phyloP scores from a whole-genome alignment of 371 early-diverging fungal species.

The Blakeslea trispora region DNA sequence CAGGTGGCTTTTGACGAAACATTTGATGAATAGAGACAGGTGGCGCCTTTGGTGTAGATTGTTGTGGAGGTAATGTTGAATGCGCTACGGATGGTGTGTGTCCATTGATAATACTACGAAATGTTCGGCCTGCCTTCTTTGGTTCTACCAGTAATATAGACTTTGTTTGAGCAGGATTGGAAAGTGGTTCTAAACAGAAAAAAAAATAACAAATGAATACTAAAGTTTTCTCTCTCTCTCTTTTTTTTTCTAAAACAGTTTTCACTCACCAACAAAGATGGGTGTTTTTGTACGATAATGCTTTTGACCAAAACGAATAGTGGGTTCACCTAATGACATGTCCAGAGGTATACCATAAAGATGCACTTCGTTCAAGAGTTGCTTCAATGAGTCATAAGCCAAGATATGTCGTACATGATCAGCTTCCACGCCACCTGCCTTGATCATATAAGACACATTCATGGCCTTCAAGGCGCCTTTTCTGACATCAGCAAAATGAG shows the following conservation, averaged over 20 bases:
- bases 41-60: constrained; percentile 1
- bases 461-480: constrained; percentile 75
- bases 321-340: constrained; percentile 18
- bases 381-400: constrained; percentile 35
- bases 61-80: neutral
- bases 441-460: constrained; percentile 59
- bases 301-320: constrained; percentile 36
- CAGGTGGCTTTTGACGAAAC: neutral
- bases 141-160: constrained; percentile 39
- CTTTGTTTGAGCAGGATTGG: constrained; percentile 31
- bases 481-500: constrained; percentile 73
- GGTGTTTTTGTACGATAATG: constrained; percentile 19
- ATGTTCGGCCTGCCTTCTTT: constrained; percentile 30
- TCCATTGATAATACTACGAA: constrained; percentile 33
- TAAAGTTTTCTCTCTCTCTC: too few relatives aligned
- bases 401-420: constrained; percentile 34
- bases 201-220: too few relatives aligned
- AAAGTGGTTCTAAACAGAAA: constrained; percentile 46
- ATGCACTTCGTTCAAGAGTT: constrained; percentile 31
- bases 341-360: constrained; percentile 39
- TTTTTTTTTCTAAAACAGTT: too few relatives aligned
- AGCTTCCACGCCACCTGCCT: constrained; percentile 45
- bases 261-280: constrained; percentile 33
- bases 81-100: neutral
- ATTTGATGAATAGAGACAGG: neutral